Evolutionary conservation across 164 flowering plant genomes (phyloP).

Genomic region (Tetrastigma voinierianum): DNA sequence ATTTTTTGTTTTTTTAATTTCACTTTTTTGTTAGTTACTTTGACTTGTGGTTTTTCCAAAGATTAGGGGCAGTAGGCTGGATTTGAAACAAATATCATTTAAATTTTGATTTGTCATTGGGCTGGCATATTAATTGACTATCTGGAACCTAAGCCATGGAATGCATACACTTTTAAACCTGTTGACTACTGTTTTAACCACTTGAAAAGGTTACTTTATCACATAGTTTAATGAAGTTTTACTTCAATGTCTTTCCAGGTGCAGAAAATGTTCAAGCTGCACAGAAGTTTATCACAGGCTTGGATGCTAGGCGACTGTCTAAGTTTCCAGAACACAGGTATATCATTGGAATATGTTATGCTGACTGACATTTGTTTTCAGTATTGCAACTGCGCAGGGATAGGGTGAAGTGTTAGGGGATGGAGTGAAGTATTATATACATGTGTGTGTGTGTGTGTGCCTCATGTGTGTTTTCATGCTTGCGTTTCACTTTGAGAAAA

Average conservation of each 20-base stretch:
- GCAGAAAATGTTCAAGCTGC: slow-evolving; percentile 84
- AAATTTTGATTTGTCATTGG: too few relatives aligned
- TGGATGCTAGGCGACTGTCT: slow-evolving; percentile 92
- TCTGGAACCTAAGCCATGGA: too few relatives aligned
- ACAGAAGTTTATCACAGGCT: slow-evolving; percentile 86
- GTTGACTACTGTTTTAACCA: background rate
- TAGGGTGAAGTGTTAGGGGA: background rate
- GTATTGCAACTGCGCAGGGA: background rate
- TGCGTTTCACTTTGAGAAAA: too few relatives aligned
- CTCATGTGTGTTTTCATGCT: too few relatives aligned
- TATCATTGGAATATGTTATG: background rate
- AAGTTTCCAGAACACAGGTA: slow-evolving; percentile 92
- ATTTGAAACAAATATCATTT: too few relatives aligned
- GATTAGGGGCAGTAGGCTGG: too few relatives aligned
- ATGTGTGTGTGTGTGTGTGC: too few relatives aligned
- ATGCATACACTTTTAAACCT: too few relatives aligned
- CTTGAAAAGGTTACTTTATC: background rate
- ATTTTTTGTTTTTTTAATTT: background rate
- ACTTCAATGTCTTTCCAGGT: slow-evolving; percentile 35
- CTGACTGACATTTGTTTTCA: background rate
- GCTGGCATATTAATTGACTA: too few relatives aligned
- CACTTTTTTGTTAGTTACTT: background rate
- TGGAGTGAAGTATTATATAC: background rate
- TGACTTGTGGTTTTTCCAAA: too few relatives aligned
- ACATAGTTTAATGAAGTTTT: background rate